Evolutionary conservation across 2,329 filamentous ascomycete species (phyloP), one percentile per base, ranked within the genome.

Genomic region (Fusarium sp.): DNA sequence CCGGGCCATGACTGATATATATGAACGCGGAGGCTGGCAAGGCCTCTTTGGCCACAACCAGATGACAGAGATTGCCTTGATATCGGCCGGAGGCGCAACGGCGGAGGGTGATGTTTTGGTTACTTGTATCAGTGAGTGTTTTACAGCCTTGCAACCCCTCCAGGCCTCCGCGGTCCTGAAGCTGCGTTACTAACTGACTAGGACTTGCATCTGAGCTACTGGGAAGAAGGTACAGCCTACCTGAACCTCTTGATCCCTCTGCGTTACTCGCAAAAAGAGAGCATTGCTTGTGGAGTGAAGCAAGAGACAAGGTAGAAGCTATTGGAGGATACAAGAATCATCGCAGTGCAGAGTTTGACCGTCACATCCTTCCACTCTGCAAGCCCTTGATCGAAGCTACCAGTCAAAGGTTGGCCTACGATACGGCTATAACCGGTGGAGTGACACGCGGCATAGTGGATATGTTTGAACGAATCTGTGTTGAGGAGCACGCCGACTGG

Each of bases 31-130:
- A 17, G 52, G 52, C 8, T 55, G 46, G 52, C 46, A 45, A 32
- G 52, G 52, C 11, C 46, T 50, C 15, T 56, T 41, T 35, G 33
- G 35, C 4, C 42, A 33, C 11, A 52, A 56, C 33, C 47, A 52
- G 29, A 56, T 56, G 8, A 52, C 35, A 8, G 53, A 56, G 13
- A n/a, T 56, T 7, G 53, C 35, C 9, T 29, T 56, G 23, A 51
- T 35, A 4, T 51, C 46, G 6, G 41, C 41, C 10, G 53, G 53
- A 9, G 36, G 11, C 19, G 21, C 53, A 23, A 37, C 47, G 27
- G 48, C 53, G 11, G 41, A 56, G 29, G 53, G 42, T n/a, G 48
- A 56, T 19, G 46, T n/a, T 1, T 37, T 56, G 21, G 53, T 56
- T 7, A 32, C 46, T n/a, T 56, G 48, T 21, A 52, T 56, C 33